Evolutionary conservation across 73 alveolate species (phyloP).

Genomic region (Uronychia setigera): DNA sequence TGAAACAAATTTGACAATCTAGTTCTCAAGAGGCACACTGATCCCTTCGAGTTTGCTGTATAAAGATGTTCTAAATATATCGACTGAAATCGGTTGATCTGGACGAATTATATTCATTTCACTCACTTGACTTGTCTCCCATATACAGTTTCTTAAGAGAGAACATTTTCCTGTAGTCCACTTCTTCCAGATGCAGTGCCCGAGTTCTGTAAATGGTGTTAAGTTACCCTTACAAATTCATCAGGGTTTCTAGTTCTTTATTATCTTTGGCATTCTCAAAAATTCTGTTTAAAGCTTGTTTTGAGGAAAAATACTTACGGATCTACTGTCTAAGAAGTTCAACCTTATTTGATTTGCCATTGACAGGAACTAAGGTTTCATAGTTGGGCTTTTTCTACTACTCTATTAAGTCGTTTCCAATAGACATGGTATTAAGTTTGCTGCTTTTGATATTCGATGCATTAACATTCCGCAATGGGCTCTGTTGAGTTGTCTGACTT

Average conservation of each 20-base stretch:
- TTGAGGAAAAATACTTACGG: background rate
- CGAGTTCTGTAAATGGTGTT: background rate
- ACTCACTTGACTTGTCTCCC: background rate
- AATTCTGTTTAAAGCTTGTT: background rate
- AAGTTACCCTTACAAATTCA: background rate
- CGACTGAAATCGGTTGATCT: constrained; percentile 3
- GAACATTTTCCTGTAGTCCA: background rate
- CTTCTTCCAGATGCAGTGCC: background rate
- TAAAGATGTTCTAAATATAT: background rate
- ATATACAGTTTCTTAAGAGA: background rate
- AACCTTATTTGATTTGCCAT: too few species aligned
- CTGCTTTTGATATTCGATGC: too few species aligned
- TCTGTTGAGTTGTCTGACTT: too few species aligned
- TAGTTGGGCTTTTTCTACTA: too few species aligned
- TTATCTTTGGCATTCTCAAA: background rate
- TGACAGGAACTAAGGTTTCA: too few species aligned
- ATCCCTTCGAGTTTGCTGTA: background rate
- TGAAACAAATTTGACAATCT: background rate
- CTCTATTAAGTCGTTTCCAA: too few species aligned
- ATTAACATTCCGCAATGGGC: too few species aligned
- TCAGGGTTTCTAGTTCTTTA: background rate
- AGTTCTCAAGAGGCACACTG: background rate
- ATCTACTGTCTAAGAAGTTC: background rate
- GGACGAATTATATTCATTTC: background rate
- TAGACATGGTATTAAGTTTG: too few species aligned